A percentile compares a stretch with the other conserved stretches of the same genome.
Evolutionary conservation across 1,284 basidiomycete species (phyloP).

Genomic region (Trichosporon sp.): DNA sequence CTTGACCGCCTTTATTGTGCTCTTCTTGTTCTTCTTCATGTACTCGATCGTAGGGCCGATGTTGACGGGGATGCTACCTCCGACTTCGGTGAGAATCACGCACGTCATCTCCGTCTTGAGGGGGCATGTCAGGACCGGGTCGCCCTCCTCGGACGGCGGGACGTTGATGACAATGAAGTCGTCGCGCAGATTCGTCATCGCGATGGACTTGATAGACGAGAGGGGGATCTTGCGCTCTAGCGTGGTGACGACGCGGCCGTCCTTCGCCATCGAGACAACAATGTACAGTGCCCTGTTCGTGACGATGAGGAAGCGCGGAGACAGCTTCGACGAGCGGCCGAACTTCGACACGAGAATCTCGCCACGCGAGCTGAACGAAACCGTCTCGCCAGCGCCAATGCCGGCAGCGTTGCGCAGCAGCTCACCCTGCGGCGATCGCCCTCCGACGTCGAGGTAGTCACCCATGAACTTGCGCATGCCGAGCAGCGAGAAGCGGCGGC

Average conservation of each 20-base stretch:
- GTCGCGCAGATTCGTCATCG: slow-evolving; percentile 82
- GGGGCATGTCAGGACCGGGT: slow-evolving; percentile 81
- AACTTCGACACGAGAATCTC: slow-evolving; percentile 83
- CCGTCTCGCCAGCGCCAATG: slow-evolving; percentile 66
- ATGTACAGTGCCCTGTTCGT: slow-evolving; percentile 87
- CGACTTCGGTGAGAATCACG: slow-evolving; percentile 73
- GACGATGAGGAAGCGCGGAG: slow-evolving; percentile 83
- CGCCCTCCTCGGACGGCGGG: slow-evolving; percentile 77
- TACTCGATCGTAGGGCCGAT: slow-evolving; percentile 81
- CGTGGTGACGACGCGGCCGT: slow-evolving; percentile 58
- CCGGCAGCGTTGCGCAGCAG: slow-evolving; percentile 70
- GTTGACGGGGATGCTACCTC: slow-evolving; percentile 66
- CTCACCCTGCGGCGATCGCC: slow-evolving; percentile 71
- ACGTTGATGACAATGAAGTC: slow-evolving; percentile 89
- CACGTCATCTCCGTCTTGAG: slow-evolving; percentile 96
- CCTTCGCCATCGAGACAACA: slow-evolving; percentile 63
- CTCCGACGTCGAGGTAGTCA: slow-evolving; percentile 90
- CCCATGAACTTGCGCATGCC: slow-evolving; percentile 94
- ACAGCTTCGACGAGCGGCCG: slow-evolving; percentile 82
- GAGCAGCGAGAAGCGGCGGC: slow-evolving; percentile 85
- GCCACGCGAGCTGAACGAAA: slow-evolving; percentile 77
- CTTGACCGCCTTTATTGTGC: slow-evolving; percentile 79
- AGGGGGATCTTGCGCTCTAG: slow-evolving; percentile 87
- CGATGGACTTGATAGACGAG: slow-evolving; percentile 75
- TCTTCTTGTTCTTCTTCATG: slow-evolving; percentile 93